A percentile compares a stretch with the other conserved stretches of the same genome.
These are phyloP conservation scores for Aspergillus affinis DNA, from an alignment of 495 filamentous ascomycete genomes.

Conservation along the genomic window DNA sequence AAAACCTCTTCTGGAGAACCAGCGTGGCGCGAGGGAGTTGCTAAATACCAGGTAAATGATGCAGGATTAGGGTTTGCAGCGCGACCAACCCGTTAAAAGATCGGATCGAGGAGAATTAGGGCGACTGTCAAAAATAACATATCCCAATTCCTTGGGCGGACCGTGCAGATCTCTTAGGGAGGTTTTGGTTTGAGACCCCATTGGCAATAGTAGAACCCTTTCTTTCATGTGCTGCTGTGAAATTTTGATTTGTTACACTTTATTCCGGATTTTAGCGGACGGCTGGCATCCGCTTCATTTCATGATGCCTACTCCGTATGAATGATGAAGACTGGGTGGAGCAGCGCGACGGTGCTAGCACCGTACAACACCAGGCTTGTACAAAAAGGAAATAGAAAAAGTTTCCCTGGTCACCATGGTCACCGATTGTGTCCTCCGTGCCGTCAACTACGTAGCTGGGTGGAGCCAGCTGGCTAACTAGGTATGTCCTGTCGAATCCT, in stretches of 20 bases:
- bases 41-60: not conserved
- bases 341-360: not conserved
- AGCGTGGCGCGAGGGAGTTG: not conserved
- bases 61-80: not conserved
- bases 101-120: not conserved
- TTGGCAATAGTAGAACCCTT: not conserved
- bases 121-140: not conserved
- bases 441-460: not conserved
- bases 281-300: not conserved
- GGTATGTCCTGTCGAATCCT: not conserved
- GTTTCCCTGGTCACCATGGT: no score
- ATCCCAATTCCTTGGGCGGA: not conserved
- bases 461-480: not conserved
- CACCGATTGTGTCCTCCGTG: not conserved
- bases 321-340: not conserved
- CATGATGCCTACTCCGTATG: not conserved
- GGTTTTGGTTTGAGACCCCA: not conserved
- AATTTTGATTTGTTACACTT: not conserved
- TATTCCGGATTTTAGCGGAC: not conserved
- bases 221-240: not conserved
- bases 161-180: not conserved
- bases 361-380: no score
- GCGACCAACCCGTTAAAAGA: not conserved
- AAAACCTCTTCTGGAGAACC: not conserved
- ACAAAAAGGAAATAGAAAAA: not conserved